Evolutionary conservation across 1,284 basidiomycete genomes (phyloP), one percentile per base, ranked within the genome.

Genomic region (Sanghuangporus weigelae): DNA sequence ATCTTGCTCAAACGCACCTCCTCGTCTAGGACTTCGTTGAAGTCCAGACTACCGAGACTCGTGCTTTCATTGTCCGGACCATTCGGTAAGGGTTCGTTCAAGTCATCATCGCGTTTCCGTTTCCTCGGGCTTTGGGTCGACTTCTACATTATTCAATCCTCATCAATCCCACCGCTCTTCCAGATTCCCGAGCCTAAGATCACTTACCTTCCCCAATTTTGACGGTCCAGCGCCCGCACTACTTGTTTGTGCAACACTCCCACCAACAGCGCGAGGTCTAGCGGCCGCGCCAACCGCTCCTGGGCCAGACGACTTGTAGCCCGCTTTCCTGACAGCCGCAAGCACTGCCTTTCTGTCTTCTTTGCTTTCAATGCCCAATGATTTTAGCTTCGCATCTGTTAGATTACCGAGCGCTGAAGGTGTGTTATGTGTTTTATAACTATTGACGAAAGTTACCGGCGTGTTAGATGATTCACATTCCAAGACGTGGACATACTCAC

Each of bases 361-460:
- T 71, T 91, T 90, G 67, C 85, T 84, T 4, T 81, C 77, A 26
- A 95, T 69, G 0, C 87, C 85, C 10, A 83, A 73, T 5, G 78
- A 76, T 39, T 77, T 75, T 12, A 95, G 79, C 69, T 85, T 84
- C 19, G 78, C 67, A 57, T 90, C 84, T 23, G 82, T 84, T 26
- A 95, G 75, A 62, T 77, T 75, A 0, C 77, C 76, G 16, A 95
- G 78, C 63, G 81, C 77, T 35, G 80, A 74, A 2, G 83, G 81
- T 0, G 90, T 91, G 68, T 87, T 87, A 71, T 82, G 82, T 26
- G 84, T 80, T 69, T 90, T 93, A 76, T 91, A 94, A 68, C 92
- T 95, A 69, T 38, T 38, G n/a, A 49, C 50, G 46, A 36, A 36
- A 11, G 49, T 59, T 46, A 26, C 54, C 58, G 46, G 48, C 42